Conservation (phyloP, 1,284 basidiomycete genomes). For the Moniliella sp. region DNA sequence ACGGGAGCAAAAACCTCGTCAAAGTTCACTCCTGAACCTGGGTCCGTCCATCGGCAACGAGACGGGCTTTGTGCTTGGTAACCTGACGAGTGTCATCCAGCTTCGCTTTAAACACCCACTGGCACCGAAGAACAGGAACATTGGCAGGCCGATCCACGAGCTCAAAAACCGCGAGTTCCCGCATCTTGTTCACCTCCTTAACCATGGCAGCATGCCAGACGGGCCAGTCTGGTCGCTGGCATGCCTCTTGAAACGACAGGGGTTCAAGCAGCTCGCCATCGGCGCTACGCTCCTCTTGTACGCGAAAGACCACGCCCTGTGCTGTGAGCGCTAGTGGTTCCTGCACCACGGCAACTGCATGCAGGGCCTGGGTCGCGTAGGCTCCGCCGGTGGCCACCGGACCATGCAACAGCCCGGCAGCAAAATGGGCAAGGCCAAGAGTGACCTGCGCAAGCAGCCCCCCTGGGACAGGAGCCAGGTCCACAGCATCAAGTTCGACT, state of each 20-base stretch:
- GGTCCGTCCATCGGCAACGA: constrained; percentile 2
- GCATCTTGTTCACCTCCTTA: neutral
- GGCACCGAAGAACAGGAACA: constrained; percentile 16
- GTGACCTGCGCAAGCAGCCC: too few species aligned
- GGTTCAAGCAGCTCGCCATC: constrained; percentile 1
- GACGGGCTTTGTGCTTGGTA: constrained; percentile 2
- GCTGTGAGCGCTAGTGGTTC: too few species aligned
- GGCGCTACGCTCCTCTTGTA: neutral
- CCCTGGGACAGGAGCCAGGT: too few species aligned
- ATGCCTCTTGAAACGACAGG: neutral
- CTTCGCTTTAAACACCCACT: constrained; percentile 37
- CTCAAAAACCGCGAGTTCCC: neutral
- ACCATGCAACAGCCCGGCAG: too few species aligned
- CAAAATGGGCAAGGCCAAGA: too few species aligned
- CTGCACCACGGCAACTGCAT: too few species aligned
- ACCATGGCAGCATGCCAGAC: neutral
- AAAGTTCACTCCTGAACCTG: constrained; percentile 2
- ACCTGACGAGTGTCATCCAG: constrained; percentile 27
- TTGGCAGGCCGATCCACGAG: constrained; percentile 13
- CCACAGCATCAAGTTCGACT: too few species aligned
- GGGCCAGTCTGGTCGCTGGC: neutral
- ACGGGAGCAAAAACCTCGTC: constrained; percentile 3
- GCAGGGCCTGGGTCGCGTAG: too few species aligned
- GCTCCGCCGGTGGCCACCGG: too few species aligned
- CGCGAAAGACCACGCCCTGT: too few species aligned